These are phyloP conservation scores for Amphibolis antarctica DNA, from an alignment of 106 monocot genomes.

Conservation along the genomic window DNA sequence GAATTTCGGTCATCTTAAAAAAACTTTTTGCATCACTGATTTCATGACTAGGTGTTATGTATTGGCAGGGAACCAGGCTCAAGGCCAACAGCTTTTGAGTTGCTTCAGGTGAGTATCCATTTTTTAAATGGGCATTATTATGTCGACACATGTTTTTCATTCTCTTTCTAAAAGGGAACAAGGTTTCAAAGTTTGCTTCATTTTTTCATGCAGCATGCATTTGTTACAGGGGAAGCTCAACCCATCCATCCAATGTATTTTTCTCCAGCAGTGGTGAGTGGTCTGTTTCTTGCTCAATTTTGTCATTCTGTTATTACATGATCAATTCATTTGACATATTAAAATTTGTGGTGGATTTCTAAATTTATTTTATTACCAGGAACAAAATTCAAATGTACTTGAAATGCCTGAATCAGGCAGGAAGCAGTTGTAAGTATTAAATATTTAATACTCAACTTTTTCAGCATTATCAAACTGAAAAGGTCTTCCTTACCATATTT, in stretches of 20 bases:
- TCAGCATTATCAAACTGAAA: neutral
- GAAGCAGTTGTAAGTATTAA: neutral
- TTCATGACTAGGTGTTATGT: neutral
- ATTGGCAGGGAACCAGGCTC: slow-evolving; percentile 55
- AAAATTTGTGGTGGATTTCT: neutral
- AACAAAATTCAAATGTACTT: neutral
- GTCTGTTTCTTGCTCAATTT: neutral
- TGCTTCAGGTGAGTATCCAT: slow-evolving; percentile 54
- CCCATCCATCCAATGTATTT: slow-evolving; percentile 14
- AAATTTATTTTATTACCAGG: slow-evolving; percentile 1
- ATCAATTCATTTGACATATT: slow-evolving; percentile 1
- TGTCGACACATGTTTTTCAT: too few relatives aligned
- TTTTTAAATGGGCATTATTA: too few relatives aligned
- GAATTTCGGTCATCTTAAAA: neutral
- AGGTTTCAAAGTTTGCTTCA: neutral
- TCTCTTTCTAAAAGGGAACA: too few relatives aligned
- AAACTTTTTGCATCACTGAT: neutral
- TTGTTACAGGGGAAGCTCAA: slow-evolving; percentile 37
- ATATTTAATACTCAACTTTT: too few relatives aligned
- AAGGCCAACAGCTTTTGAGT: slow-evolving; percentile 51
- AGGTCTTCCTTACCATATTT: slow-evolving; percentile 1
- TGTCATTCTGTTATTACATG: neutral
- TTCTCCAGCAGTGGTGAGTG: slow-evolving; percentile 13
- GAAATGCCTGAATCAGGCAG: neutral
- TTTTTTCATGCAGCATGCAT: slow-evolving; percentile 40